Base-by-base conservation (phyloP, 345 rosid genomes). In the Gossypium turneri region DNA sequence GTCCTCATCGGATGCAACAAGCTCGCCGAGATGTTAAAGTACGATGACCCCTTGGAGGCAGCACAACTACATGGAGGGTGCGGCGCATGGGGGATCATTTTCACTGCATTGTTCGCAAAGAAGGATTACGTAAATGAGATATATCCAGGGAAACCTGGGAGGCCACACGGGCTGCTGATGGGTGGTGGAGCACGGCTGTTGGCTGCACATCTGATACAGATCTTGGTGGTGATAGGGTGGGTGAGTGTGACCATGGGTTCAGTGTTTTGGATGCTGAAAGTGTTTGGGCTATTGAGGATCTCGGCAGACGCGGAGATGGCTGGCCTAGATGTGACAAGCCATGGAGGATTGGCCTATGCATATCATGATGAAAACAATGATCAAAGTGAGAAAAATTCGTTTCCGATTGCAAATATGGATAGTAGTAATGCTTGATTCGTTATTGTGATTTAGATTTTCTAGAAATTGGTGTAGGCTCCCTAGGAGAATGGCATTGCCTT, bases 11-110 rank as follows among this genome's bases (percentile, higher is more conserved):
- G 88, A 50, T 85, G 69, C 77, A 87, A 72, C 76, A 81, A 77
- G 72, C 81, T 86, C 0, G 91, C 86, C 0, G 85, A 83, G 66
- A 84, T 73, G 60, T 52, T 81, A 24, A 76, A 83, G 29, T 86
- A 84, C 17, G 89, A 86, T 34, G 92, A 88, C 59, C 89, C 89
- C 4, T 67, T 84, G 0, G 89, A 86, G 77, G 92, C 88, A 1
- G 88, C 92, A 13, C 92, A 88, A 67, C 85, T 88, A 53, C 89
- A 88, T 63, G 88, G 88, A 2, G 89, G 92, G 2, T 88, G 91
- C 10, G 89, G 88, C 10, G 73, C 80, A 1, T 86, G 89, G 91
- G 91, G 91, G 58, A 65, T 88, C 12, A 74, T 88, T n/a, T 88
- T 88, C 75, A 86, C 89, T 0, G 87, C 82, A 13, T 52, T 88